Conservation (phyloP, 2,329 filamentous ascomycete genomes). For the Penicillium sp. region DNA sequence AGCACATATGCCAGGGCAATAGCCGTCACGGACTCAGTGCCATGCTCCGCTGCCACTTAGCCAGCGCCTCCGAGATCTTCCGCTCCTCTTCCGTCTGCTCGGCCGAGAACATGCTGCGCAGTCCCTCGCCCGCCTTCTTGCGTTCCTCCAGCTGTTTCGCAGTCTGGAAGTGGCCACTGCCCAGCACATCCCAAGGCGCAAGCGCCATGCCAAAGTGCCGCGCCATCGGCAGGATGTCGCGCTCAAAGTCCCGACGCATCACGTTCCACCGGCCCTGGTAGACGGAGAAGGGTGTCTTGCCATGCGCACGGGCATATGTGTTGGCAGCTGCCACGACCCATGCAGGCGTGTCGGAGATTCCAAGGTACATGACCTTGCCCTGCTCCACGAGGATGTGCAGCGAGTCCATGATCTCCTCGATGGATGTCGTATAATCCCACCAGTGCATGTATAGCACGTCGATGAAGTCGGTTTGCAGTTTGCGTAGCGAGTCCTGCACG, state of each 20-base stretch:
- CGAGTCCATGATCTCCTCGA: constrained; percentile 25
- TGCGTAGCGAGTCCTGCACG: constrained; percentile 42
- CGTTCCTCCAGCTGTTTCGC: constrained; percentile 46
- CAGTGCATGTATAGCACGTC: constrained; percentile 55
- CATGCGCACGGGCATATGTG: constrained; percentile 36
- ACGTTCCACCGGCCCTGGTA: constrained; percentile 42
- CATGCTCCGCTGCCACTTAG: constrained; percentile 56
- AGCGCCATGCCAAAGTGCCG: constrained; percentile 44
- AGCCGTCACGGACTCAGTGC: constrained; percentile 53
- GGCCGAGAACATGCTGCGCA: constrained; percentile 26
- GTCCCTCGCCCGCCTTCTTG: constrained; percentile 40
- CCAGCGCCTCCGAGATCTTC: constrained; percentile 54
- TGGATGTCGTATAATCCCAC: constrained; percentile 43
- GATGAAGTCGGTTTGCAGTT: constrained; percentile 50
- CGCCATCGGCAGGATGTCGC: constrained; percentile 42
- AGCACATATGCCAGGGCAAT: constrained; percentile 70
- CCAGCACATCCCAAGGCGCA: constrained; percentile 57
- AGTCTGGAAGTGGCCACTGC: constrained; percentile 49
- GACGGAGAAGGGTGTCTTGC: constrained; percentile 38
- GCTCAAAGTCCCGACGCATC: constrained; percentile 38
- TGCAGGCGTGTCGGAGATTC: constrained; percentile 39
- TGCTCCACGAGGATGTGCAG: constrained; percentile 37
- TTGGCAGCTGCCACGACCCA: constrained; percentile 41
- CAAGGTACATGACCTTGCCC: constrained; percentile 42
- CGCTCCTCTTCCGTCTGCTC: constrained; percentile 47